phyloP scores from a whole-genome alignment of 768 basidiomycete genomes.

The Lactifluus subvellereus region DNA sequence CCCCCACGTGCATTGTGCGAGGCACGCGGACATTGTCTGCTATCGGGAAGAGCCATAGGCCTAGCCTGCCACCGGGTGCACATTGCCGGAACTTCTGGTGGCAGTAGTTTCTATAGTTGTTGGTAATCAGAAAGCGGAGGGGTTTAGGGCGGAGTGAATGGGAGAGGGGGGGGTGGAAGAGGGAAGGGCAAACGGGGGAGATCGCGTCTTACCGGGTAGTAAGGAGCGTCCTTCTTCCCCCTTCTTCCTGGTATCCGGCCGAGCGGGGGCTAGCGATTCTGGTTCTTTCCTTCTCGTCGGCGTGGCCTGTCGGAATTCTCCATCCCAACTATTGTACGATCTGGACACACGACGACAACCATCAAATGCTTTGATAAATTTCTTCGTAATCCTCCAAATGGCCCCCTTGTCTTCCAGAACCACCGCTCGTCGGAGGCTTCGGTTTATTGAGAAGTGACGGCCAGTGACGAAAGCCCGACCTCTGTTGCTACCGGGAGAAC shows the following conservation, averaged over 20 bases:
- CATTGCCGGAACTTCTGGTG: neutral
- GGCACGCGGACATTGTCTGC: neutral
- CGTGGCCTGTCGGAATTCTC: neutral
- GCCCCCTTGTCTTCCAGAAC: neutral
- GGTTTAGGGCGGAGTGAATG: neutral
- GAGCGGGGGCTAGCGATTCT: too few relatives aligned
- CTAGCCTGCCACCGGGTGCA: neutral
- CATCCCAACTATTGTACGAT: neutral
- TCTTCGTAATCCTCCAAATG: neutral
- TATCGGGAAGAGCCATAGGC: neutral
- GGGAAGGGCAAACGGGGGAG: neutral
- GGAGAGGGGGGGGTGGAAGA: neutral
- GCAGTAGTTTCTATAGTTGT: neutral
- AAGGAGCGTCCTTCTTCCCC: neutral
- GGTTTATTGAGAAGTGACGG: slow-evolving; percentile 3
- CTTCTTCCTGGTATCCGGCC: neutral
- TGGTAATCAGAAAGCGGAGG: neutral
- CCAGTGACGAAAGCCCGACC: neutral
- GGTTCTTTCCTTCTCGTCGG: neutral
- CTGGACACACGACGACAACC: neutral
- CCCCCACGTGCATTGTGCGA: neutral
- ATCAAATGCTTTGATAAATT: neutral
- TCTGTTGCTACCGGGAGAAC: neutral
- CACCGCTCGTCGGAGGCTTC: slow-evolving; percentile 8
- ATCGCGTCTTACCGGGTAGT: neutral